Conservation (phyloP, 768 basidiomycete species). For the Lenzites betulinus region DNA sequence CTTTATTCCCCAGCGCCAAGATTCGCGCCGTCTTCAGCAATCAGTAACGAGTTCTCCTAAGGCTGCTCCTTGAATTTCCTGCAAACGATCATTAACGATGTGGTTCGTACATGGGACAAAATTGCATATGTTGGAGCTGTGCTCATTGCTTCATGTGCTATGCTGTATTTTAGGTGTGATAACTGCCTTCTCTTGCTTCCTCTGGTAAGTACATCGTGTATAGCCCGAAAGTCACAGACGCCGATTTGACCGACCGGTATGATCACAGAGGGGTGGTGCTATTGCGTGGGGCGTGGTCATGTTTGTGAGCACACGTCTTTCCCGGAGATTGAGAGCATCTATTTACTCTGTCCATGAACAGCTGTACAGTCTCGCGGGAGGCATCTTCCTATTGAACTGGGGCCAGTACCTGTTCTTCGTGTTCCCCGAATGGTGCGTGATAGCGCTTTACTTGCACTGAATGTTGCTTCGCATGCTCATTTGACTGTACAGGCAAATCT, state of each 20-base stretch:
- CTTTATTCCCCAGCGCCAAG: conserved; percentile 2
- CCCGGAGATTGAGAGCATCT: neutral
- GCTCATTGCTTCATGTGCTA: neutral
- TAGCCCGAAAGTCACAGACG: neutral
- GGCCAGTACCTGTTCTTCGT: conserved; percentile 68
- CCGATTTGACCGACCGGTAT: conserved; percentile 12
- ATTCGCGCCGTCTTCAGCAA: conserved; percentile 16
- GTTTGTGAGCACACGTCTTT: conserved; percentile 42
- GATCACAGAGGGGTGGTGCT: conserved; percentile 61
- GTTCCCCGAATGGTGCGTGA: conserved; percentile 62
- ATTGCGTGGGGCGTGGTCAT: conserved; percentile 70
- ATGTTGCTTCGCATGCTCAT: neutral
- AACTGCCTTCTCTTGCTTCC: conserved; percentile 76
- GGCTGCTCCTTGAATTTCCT: conserved; percentile 6
- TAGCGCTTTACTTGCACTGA: neutral
- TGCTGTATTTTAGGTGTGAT: conserved; percentile 59
- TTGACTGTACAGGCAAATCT: conserved; percentile 55
- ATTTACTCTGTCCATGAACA: conserved; percentile 29
- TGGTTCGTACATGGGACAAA: conserved; percentile 19
- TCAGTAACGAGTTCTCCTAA: conserved; percentile 15
- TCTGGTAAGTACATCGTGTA: conserved; percentile 48
- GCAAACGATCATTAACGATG: conserved; percentile 27
- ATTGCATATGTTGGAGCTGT: neutral
- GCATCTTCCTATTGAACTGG: conserved; percentile 59
- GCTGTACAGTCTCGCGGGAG: conserved; percentile 68